These are phyloP conservation scores for Musa itinerans DNA, from an alignment of 176 grass and related monocot species.

Conservation along the genomic window DNA sequence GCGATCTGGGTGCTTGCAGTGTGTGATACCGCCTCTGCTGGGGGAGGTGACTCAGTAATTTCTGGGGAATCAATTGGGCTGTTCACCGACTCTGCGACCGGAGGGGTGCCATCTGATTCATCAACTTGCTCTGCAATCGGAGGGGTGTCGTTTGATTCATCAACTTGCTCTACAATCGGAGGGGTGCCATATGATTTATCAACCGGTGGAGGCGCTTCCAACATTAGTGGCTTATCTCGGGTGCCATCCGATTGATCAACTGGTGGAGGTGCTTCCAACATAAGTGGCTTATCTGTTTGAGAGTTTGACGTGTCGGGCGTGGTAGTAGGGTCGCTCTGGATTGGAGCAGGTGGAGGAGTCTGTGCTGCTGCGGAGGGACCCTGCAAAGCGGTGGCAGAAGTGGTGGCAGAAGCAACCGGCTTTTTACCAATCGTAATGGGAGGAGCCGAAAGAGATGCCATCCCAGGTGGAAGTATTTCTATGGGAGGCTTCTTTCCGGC, in stretches of 20 bases:
- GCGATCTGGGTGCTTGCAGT: too few relatives aligned
- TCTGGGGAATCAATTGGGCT: neutral
- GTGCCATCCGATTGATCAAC: neutral
- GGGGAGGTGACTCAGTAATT: neutral
- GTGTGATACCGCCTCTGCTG: neutral
- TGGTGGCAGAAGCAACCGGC: neutral
- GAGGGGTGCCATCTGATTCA: neutral
- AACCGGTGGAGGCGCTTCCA: slow-evolving; percentile 10
- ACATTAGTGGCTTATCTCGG: slow-evolving; percentile 11
- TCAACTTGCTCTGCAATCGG: neutral
- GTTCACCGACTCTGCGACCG: neutral
- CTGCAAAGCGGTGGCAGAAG: slow-evolving; percentile 7
- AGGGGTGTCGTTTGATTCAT: neutral
- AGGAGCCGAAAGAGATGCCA: slow-evolving; percentile 81
- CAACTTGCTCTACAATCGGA: neutral
- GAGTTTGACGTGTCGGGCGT: slow-evolving; percentile 13
- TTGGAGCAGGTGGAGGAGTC: slow-evolving; percentile 18
- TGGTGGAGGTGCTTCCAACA: slow-evolving; percentile 11
- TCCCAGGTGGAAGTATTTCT: slow-evolving; percentile 93
- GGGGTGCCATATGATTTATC: neutral
- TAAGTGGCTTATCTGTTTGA: slow-evolving; percentile 29
- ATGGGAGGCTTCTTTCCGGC: slow-evolving; percentile 81
- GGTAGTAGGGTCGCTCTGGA: slow-evolving; percentile 27
- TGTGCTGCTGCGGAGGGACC: slow-evolving; percentile 21
- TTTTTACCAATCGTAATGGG: slow-evolving; percentile 72